Percentiles rank a stretch among this genome's conserved stretches.
phyloP scores from a whole-genome alignment of 345 rosid genomes.

The Cardamine occulta region DNA sequence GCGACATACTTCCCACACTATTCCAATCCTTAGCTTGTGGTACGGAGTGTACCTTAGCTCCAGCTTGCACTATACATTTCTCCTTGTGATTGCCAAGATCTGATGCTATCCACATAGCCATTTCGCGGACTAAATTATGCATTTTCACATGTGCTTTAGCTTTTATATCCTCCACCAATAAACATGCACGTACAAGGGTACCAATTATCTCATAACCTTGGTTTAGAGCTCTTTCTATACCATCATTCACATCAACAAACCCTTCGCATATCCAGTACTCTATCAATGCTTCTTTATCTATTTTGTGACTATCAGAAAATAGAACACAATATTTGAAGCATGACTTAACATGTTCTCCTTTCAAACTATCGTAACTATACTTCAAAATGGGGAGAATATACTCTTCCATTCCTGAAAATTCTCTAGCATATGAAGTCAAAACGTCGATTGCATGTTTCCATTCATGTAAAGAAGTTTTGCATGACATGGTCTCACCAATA shows the following conservation, averaged over 20 bases:
- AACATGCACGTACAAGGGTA: background rate
- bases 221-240: background rate
- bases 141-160: background rate
- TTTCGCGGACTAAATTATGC: background rate
- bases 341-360: background rate
- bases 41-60: background rate
- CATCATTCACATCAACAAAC: background rate
- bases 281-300: background rate
- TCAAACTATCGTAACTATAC: background rate
- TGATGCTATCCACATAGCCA: background rate
- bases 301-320: background rate
- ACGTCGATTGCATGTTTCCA: background rate
- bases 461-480: background rate
- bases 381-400: background rate
- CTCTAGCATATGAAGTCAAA: background rate
- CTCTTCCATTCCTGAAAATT: background rate
- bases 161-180: background rate
- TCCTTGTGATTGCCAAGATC: background rate
- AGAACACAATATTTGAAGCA: background rate
- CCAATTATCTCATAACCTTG: background rate
- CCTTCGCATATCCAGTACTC: background rate
- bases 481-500: background rate
- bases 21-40: background rate
- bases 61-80: background rate
- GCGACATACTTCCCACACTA: background rate